phyloP scores from a whole-genome alignment of 495 filamentous ascomycete species.

The Aspergillus haitiensis region DNA sequence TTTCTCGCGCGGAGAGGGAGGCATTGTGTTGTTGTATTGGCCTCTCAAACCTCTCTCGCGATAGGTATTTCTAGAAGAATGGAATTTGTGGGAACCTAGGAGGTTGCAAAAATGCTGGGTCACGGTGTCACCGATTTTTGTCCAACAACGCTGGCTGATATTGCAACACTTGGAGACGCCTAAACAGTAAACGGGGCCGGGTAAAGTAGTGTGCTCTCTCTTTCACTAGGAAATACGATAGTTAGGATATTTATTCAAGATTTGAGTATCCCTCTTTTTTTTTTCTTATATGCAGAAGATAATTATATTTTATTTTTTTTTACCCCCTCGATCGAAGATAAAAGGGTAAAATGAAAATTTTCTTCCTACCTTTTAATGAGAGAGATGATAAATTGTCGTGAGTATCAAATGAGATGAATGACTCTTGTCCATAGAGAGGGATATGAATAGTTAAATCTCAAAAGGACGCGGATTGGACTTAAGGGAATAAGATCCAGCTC shows the following conservation, averaged over 20 bases:
- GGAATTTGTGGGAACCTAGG: neutral
- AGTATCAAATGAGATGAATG: too few species aligned
- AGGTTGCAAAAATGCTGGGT: conserved; percentile 1
- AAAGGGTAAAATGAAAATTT: too few species aligned
- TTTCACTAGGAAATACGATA: neutral
- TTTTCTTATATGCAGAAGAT: too few species aligned
- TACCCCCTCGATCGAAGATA: too few species aligned
- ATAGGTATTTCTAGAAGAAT: conserved; percentile 4
- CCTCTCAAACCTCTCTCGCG: neutral
- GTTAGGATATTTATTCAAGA: neutral
- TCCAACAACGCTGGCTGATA: conserved; percentile 9
- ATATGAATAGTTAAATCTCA: too few species aligned
- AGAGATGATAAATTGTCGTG: too few species aligned
- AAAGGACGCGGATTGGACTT: neutral
- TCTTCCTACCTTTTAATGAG: too few species aligned
- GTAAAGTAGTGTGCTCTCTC: neutral
- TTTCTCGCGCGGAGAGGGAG: conserved; percentile 36
- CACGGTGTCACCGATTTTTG: neutral
- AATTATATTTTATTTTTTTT: too few species aligned
- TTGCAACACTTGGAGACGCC: conserved; percentile 3
- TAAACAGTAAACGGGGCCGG: neutral
- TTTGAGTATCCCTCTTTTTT: too few species aligned
- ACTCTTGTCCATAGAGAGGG: too few species aligned
- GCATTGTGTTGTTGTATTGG: conserved; percentile 27
- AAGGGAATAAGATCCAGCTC: neutral